These are phyloP conservation scores for Angophora floribunda DNA, from an alignment of 345 rosid genomes.

Conservation along the genomic window DNA sequence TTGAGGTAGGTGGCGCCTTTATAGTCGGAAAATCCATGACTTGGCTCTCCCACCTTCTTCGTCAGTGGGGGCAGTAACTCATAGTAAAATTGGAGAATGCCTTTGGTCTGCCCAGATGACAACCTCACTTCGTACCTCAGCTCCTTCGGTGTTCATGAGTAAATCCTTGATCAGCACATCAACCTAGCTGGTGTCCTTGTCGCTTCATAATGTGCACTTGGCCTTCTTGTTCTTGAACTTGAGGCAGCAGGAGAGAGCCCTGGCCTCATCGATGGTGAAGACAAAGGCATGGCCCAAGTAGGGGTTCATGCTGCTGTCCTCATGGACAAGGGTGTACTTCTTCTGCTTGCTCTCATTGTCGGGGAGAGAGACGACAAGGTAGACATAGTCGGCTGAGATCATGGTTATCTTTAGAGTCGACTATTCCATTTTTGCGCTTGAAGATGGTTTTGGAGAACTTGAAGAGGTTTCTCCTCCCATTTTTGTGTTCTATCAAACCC, in stretches of 20 bases:
- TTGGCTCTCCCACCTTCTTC: constrained; percentile 5
- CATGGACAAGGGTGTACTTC: constrained; percentile 24
- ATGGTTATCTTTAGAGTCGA: constrained; percentile 44
- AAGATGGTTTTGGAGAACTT: not conserved
- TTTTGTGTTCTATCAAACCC: too few species aligned
- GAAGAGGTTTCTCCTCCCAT: too few species aligned
- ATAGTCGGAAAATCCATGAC: constrained; percentile 14
- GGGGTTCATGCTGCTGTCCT: constrained; percentile 13
- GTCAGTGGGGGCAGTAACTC: constrained; percentile 5
- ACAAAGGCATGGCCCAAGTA: constrained; percentile 37
- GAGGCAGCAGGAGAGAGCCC: constrained; percentile 25
- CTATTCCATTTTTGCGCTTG: constrained; percentile 30
- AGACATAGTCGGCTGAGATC: constrained; percentile 40
- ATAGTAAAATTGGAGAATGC: constrained; percentile 19
- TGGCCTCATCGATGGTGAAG: constrained; percentile 39
- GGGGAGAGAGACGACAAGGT: constrained; percentile 35
- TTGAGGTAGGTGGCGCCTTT: constrained; percentile 3
- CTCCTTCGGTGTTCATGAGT: constrained; percentile 8
- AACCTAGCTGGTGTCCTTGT: constrained; percentile 38
- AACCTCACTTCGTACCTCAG: not conserved
- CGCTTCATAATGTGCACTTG: constrained; percentile 21
- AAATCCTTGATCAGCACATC: constrained; percentile 49
- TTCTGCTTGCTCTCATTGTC: constrained; percentile 34
- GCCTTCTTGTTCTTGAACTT: constrained; percentile 25
- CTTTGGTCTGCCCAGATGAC: constrained; percentile 20